Evolutionary conservation across 2,329 filamentous ascomycete species (phyloP).

Genomic region (Phaeomoniella chlamydospora): DNA sequence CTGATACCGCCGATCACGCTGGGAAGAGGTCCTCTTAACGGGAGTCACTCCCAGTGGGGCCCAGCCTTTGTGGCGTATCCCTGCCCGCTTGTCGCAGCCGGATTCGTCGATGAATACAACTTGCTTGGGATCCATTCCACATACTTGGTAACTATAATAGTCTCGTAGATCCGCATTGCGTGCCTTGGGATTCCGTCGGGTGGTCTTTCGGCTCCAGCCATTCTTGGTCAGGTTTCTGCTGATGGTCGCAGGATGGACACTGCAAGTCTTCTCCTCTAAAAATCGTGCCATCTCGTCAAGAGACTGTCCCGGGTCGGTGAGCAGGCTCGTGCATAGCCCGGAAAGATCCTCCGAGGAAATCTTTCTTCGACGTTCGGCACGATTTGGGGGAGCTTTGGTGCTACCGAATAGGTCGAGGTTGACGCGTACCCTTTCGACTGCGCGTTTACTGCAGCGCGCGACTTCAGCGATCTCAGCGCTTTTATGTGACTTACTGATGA

Average conservation of each 20-base stretch:
- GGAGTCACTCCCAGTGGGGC: slow-evolving; percentile 15
- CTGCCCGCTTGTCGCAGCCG: slow-evolving; percentile 19
- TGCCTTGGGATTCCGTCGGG: slow-evolving; percentile 17
- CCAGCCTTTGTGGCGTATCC: slow-evolving; percentile 19
- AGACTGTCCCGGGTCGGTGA: slow-evolving; percentile 15
- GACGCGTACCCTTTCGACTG: slow-evolving; percentile 8
- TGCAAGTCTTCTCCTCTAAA: slow-evolving; percentile 11
- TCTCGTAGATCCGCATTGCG: slow-evolving; percentile 19
- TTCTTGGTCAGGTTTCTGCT: slow-evolving; percentile 10
- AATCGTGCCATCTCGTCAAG: slow-evolving; percentile 15
- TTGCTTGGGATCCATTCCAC: slow-evolving; percentile 17
- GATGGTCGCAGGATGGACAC: slow-evolving; percentile 10
- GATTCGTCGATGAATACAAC: slow-evolving; percentile 23
- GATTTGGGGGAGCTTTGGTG: slow-evolving; percentile 4
- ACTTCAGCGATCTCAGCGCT: slow-evolving; percentile 10
- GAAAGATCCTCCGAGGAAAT: slow-evolving; percentile 15
- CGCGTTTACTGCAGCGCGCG: slow-evolving; percentile 11
- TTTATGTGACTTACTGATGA: slow-evolving; percentile 9
- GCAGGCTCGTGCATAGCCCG: slow-evolving; percentile 13
- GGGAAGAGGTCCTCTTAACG: slow-evolving; percentile 10
- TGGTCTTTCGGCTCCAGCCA: slow-evolving; percentile 17
- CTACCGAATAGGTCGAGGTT: slow-evolving; percentile 7
- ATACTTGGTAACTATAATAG: slow-evolving; percentile 18
- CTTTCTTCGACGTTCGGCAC: slow-evolving; percentile 6
- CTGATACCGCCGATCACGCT: slow-evolving; percentile 12